Conservation (phyloP, 257 asterid genomes). For the Nicotiana benthamiana region DNA sequence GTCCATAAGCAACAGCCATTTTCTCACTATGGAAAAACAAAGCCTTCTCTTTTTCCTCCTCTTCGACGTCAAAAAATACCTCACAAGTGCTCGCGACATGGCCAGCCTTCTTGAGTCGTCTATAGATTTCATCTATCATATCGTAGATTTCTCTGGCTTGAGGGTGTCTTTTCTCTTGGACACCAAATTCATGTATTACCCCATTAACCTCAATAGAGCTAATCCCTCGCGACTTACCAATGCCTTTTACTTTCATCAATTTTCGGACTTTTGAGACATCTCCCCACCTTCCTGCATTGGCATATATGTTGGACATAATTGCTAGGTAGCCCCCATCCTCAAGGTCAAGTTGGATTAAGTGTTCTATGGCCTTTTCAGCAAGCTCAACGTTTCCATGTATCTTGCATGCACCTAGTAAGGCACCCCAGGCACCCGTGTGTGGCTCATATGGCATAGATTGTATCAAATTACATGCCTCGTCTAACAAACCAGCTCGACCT, state of each 20-base stretch:
- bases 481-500: slow-evolving; percentile 23
- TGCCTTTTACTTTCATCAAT: slow-evolving; percentile 14
- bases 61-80: slow-evolving; percentile 20
- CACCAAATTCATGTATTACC: slow-evolving; percentile 17
- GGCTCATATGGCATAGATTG: slow-evolving; percentile 19
- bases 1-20: slow-evolving; percentile 21
- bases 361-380: slow-evolving; percentile 18
- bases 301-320: slow-evolving; percentile 22
- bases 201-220: slow-evolving; percentile 21
- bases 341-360: slow-evolving; percentile 15
- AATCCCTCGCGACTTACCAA: slow-evolving; percentile 13
- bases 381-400: slow-evolving; percentile 18
- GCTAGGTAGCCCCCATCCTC: slow-evolving; percentile 19
- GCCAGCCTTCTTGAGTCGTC: slow-evolving; percentile 13
- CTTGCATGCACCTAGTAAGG: slow-evolving; percentile 20
- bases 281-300: slow-evolving; percentile 20
- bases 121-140: slow-evolving; percentile 14
- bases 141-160: slow-evolving; percentile 9
- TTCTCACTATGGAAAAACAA: slow-evolving; percentile 17
- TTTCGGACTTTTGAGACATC: slow-evolving; percentile 14
- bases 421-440: slow-evolving; percentile 18
- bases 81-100: slow-evolving; percentile 17
- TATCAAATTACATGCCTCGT: slow-evolving; percentile 14
- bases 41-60: slow-evolving; percentile 19
- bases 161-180: slow-evolving; percentile 16